phyloP scores from a whole-genome alignment of 495 filamentous ascomycete genomes.

The Talaromyces stipitatus region DNA sequence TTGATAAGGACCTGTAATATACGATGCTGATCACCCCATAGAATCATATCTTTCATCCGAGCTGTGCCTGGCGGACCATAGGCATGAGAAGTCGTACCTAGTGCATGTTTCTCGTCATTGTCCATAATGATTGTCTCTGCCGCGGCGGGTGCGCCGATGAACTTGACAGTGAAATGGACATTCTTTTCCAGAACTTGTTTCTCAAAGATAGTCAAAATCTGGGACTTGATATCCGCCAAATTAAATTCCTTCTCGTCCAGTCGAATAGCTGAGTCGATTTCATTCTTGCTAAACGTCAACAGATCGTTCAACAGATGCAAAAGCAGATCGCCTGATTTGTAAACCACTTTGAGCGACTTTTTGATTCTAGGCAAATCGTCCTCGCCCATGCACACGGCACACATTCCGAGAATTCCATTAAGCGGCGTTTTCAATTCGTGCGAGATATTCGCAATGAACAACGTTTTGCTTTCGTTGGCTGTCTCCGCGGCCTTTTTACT shows the following conservation, averaged over 20 bases:
- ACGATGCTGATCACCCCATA: constrained; percentile 88
- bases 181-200: constrained; percentile 75
- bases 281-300: constrained; percentile 88
- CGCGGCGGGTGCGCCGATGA: constrained; percentile 44
- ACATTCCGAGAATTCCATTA: constrained; percentile 92
- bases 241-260: constrained; percentile 83
- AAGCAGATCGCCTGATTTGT: constrained; percentile 83
- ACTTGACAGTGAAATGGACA: constrained; percentile 65
- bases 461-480: constrained; percentile 88
- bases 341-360: constrained; percentile 74
- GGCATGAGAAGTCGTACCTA: constrained; percentile 19
- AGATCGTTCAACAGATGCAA: constrained; percentile 86
- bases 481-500: constrained; percentile 87
- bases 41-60: constrained; percentile 61
- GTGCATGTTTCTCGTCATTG: constrained; percentile 23
- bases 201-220: constrained; percentile 77
- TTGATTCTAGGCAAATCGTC: constrained; percentile 69
- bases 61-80: constrained; percentile 55
- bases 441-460: constrained; percentile 94
- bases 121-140: constrained; percentile 23
- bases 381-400: constrained; percentile 84
- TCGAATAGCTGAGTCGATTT: constrained; percentile 71
- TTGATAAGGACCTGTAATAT: constrained; percentile 90
- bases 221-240: constrained; percentile 68
- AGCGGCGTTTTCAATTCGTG: constrained; percentile 90